Evolutionary conservation across 805 yeast species (phyloP), one percentile per base, ranked within the genome.

Genomic region (Cyberlindnera subsufficiens): DNA sequence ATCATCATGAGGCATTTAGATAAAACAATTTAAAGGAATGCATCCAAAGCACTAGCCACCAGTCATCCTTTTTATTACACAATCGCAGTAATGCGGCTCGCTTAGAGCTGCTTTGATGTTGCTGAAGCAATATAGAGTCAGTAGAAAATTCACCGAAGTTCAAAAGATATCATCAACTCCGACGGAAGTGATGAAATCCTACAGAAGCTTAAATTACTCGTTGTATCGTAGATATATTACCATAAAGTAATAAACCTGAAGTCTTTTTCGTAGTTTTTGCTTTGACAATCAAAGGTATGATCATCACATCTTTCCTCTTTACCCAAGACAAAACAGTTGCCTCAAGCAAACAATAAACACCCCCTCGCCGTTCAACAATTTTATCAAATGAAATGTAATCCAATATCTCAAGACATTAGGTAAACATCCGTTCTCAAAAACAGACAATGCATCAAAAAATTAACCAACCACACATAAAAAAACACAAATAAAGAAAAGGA

Each of bases 161-260:
- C 3, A 22, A 11, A 22, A 9, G 11, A 22, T 9, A 22, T 22
- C 3, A 22, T 22, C 27, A 22, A 22, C 10, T 11, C 13, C 11
- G 10, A 22, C 27, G 10, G 11, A 9, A 22, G 4, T 22, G 11
- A 9, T 11, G 13, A 9, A 22, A 22, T 9, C 13, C 27, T 22
- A 22, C 27, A 4, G 27, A 9, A 9, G 27, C 5, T 32, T 22
- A 18, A 35, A 7, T 36, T 29, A 38, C 38, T 42, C 47, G 41
- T 47, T 44, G 47, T 47, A 47, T 47, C 51, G 36, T 47, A 47
- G 51, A 44, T 43, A 44, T 47, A 47, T 47, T 44, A 40, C 40
- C 17, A n/a, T 14, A 31, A 18, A 41, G 33, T 29, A 15, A 37
- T 18, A 47, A 35, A 47, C 30, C 44, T 42, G 43, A 37, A 37